These are phyloP conservation scores for Mycena sanguinolenta DNA, from an alignment of 768 basidiomycete species.

Conservation along the genomic window DNA sequence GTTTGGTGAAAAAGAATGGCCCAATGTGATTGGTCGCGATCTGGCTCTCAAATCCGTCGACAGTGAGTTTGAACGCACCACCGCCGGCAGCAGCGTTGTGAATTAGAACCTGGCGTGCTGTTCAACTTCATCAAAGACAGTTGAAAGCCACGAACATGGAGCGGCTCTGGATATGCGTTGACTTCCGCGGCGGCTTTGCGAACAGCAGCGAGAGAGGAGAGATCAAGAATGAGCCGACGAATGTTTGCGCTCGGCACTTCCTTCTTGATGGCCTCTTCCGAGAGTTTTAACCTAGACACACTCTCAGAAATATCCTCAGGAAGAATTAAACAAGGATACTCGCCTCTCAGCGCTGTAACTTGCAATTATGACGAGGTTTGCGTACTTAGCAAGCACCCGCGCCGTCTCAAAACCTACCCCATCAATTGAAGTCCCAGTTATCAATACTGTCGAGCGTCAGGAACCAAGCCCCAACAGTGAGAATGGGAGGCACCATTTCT, in stretches of 20 bases:
- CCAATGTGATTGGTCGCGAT: background rate
- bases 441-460: background rate
- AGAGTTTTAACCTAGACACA: background rate
- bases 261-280: background rate
- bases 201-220: background rate
- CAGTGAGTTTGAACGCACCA: background rate
- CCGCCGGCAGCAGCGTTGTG: background rate
- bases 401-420: background rate
- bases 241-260: background rate
- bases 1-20: background rate
- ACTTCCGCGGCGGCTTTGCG: background rate
- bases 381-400: background rate
- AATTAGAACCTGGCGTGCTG: background rate
- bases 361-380: background rate
- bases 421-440: background rate
- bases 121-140: background rate
- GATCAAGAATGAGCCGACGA: background rate
- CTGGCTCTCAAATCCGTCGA: background rate
- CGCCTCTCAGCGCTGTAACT: background rate
- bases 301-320: no score
- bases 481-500: background rate
- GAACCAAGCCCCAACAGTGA: no score
- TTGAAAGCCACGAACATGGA: background rate
- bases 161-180: background rate
- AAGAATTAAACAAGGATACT: background rate